Evolutionary conservation across 371 early-diverging fungal species (phyloP), one percentile per base, ranked within the genome.

Genomic region (Neoconidiobolus thromboides): DNA sequence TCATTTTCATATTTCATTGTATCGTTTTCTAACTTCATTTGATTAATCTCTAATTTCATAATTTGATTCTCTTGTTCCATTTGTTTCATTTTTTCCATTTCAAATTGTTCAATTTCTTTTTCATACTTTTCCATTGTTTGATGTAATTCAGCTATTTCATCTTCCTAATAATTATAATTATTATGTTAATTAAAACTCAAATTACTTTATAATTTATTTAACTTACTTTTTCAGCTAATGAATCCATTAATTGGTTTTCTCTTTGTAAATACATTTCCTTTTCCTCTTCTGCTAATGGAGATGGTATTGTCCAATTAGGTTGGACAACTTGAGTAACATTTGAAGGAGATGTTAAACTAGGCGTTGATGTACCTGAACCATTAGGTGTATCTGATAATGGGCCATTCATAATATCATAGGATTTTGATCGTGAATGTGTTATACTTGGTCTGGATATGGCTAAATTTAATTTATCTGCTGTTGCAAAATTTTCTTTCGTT

Each of bases 201-300:
- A 26, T 26, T 26, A 26, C 26, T 26, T 26, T 6, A 9, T 9
- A 46, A n/a, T 9, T 46, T 9, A 46, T 94, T 93, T 65, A 93
- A 93, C 4, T 12, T 64, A 88, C 89, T 67, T 89, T 92, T 62
- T 93, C 91, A 1, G 87, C 81, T 44, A 95, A 71, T 63, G 86
- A 82, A 65, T 95, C 93, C 67, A 80, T 80, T 54, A 95, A 74
- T 65, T 93, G 94, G 67, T 91, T 93, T 69, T 96, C 96, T 43
- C 95, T 82, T 60, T 80, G 79, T 72, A 94, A 65, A 60, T 91
- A 88, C 62, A 90, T 93, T 57, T 95, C 94, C 37, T 91, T 77
- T 65, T 95, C 94, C 65, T 93, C 95, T 48, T 86, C 79, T 54
- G 79, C 79, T 44, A 93, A 69, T 1, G 73, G 76, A n/a, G 80